Base-by-base conservation (phyloP, 805 yeast species). In the Aciculoconidium aculeatum region DNA sequence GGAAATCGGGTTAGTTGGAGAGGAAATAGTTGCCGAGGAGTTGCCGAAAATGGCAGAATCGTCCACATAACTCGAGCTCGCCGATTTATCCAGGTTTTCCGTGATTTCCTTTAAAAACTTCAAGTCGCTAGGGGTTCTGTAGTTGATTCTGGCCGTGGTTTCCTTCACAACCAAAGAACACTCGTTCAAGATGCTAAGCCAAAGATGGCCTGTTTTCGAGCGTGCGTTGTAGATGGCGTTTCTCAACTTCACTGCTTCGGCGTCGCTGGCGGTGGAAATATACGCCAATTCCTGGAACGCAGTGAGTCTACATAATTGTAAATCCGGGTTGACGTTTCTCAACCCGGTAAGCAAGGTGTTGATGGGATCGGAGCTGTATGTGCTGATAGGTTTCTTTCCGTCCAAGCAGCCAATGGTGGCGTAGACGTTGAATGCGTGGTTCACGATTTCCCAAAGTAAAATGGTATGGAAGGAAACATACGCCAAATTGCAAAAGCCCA, bases 241-340 rank as follows among this genome's bases (percentile, higher is more conserved):
- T 48, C 88, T 65, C 30, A 70, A 57, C 28, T 70, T 65, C 3
- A 54, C 39, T 5, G 56, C 64, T 30, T 56, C 63, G 5, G 42
- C 37, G 23, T 41, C 47, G 1, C 61, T 47, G 3, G 74, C 55
- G 1, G 76, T 70, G 6, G 87, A 60, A 26, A 81, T 60, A 42
- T 70, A 77, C 1, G 84, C 80, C 31, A 81, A 58, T 46, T 82
- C 92, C 53, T 82, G 90, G 55, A 75, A 80, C 3, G 90, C 87
- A 1, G 86, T 75, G 35, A 76, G 48, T 35, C 75, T 69, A 28
- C 51, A 40, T 27, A 62, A 44, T 31, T 50, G 53, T 27, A 49
- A 32, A 3, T 39, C 38, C 0, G 60, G 53, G 9, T 53, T 58
- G 1, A 72, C 70, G 19, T 77, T 77, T 28, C 68, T 66, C 36